Evolutionary conservation across 768 basidiomycete genomes (phyloP).

Genomic region (Hemileccinum rubropunctum): DNA sequence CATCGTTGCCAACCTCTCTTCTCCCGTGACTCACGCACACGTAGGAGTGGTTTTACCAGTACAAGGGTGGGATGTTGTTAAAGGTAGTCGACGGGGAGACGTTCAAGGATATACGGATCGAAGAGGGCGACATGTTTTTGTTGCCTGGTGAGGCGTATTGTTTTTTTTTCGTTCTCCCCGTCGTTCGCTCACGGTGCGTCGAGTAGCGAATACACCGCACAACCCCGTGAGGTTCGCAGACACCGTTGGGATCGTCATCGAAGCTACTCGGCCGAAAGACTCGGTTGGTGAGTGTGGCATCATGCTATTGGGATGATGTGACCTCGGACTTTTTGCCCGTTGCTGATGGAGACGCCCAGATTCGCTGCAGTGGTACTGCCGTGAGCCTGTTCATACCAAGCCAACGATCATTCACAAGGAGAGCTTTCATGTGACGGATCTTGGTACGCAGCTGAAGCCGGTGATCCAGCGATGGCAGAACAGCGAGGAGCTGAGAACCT

Average conservation of each 20-base stretch:
- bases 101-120: slow-evolving; percentile 85
- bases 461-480: slow-evolving; percentile 84
- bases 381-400: slow-evolving; percentile 50
- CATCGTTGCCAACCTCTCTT: background rate
- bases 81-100: slow-evolving; percentile 77
- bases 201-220: slow-evolving; percentile 90
- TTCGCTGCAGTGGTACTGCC: too few relatives aligned
- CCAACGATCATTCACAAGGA: too few relatives aligned
- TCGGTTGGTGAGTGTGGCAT: slow-evolving; percentile 71
- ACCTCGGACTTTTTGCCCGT: background rate
- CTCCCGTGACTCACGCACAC: background rate
- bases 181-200: background rate
- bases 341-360: too few relatives aligned
- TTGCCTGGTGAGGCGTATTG: slow-evolving; percentile 80
- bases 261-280: slow-evolving; percentile 73
- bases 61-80: slow-evolving; percentile 92
- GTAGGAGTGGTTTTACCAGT: slow-evolving; percentile 97
- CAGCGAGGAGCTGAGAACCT: too few relatives aligned
- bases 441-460: slow-evolving; percentile 92
- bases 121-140: slow-evolving; percentile 96
- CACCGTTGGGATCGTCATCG: slow-evolving; percentile 90
- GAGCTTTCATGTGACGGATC: slow-evolving; percentile 82
- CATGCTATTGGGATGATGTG: too few relatives aligned
- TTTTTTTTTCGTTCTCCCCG: background rate
- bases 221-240: slow-evolving; percentile 92